Evolutionary conservation across 2,329 filamentous ascomycete genomes (phyloP).

Genomic region (Lasiodiplodia gonubiensis): DNA sequence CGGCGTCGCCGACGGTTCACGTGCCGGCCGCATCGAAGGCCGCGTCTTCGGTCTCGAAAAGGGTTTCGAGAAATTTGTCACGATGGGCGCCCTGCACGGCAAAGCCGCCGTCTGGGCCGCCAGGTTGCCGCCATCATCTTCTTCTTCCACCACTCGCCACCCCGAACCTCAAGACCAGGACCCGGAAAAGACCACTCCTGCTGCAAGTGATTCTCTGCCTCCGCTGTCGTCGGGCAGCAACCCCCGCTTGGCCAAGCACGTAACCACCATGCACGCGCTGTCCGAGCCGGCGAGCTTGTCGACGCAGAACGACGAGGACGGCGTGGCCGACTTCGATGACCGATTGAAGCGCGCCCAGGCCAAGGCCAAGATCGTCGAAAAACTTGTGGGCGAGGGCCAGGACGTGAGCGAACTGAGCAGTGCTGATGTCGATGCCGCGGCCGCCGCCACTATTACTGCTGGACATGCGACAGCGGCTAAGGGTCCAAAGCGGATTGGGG

Average conservation of each 20-base stretch:
- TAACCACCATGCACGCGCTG: constrained; percentile 75
- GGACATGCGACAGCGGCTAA: constrained; percentile 28
- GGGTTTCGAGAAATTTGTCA: constrained; percentile 89
- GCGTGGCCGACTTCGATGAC: constrained; percentile 90
- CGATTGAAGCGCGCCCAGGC: constrained; percentile 80
- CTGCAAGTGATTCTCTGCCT: constrained; percentile 45
- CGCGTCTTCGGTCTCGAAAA: constrained; percentile 89
- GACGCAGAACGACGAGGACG: constrained; percentile 84
- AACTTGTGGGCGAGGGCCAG: constrained; percentile 54
- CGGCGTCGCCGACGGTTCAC: constrained; percentile 75
- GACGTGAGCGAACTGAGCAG: not conserved
- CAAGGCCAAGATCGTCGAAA: constrained; percentile 85
- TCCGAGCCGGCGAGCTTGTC: constrained; percentile 79
- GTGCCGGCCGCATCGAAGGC: constrained; percentile 83
- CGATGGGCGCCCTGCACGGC: constrained; percentile 79
- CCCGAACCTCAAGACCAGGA: not conserved
- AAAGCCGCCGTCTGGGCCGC: constrained; percentile 84
- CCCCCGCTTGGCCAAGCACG: constrained; percentile 74
- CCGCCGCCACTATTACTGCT: not conserved
- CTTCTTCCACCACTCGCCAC: not conserved
- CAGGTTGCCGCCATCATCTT: constrained; percentile 56
- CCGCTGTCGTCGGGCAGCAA: constrained; percentile 55
- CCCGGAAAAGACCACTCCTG: not conserved
- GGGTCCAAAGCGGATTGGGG: constrained; percentile 30
- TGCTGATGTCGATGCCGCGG: constrained; percentile 3